Percentiles rank a stretch among this genome's conserved stretches.
Evolutionary conservation across 768 basidiomycete genomes (phyloP).

Genomic region (Termitomyces sp.): DNA sequence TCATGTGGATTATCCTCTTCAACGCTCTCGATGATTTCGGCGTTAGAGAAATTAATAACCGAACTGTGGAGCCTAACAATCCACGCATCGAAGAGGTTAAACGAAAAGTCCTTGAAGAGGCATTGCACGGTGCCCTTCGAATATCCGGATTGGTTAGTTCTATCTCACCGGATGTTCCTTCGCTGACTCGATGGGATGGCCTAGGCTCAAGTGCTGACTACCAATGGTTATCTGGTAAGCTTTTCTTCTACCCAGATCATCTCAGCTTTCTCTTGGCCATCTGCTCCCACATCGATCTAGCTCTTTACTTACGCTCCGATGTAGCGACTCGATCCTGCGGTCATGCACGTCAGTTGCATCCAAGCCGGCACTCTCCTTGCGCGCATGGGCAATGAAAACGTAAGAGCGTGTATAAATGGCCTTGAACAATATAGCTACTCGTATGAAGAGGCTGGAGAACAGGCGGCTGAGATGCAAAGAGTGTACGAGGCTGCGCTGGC

Average conservation of each 20-base stretch:
- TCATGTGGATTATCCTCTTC: conserved; percentile 86
- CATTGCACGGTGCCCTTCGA: conserved; percentile 79
- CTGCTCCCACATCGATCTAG: conserved; percentile 2
- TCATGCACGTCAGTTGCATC: conserved; percentile 85
- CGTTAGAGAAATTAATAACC: conserved; percentile 66
- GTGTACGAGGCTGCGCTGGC: conserved; percentile 38
- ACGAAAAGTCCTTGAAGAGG: conserved; percentile 75
- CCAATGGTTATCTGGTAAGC: conserved; percentile 80
- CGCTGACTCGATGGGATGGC: conserved; percentile 4
- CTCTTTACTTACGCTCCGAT: conserved; percentile 8
- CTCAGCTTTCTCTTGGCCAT: conserved; percentile 19
- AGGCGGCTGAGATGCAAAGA: conserved; percentile 67
- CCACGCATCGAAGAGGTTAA: conserved; percentile 59
- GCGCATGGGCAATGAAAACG: conserved; percentile 78
- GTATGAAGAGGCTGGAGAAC: conserved; percentile 82
- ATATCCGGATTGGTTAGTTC: conserved; percentile 80
- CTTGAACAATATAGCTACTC: conserved; percentile 87
- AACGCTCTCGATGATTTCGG: conserved; percentile 84
- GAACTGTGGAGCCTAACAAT: conserved; percentile 34
- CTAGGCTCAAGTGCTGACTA: conserved; percentile 77
- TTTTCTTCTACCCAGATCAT: not conserved
- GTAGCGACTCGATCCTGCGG: conserved; percentile 79
- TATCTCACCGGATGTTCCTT: conserved; percentile 3
- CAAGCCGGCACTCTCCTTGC: conserved; percentile 83
- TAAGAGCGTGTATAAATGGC: conserved; percentile 77